phyloP scores from a whole-genome alignment of 768 basidiomycete species.

The Lactarius sp. region DNA sequence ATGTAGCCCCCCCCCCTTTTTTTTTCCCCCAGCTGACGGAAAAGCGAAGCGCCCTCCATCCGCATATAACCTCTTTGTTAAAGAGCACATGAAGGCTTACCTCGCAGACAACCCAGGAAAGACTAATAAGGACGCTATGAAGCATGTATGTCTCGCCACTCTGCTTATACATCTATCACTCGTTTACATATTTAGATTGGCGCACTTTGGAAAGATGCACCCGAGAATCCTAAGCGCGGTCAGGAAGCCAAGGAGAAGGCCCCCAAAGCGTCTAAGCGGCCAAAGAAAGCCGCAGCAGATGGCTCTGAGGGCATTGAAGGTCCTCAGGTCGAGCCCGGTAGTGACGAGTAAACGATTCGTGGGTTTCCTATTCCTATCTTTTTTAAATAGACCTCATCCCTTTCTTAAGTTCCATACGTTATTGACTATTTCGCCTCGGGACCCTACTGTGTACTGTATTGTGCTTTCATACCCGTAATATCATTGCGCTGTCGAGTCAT shows the following conservation, averaged over 20 bases:
- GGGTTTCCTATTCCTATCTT: background rate
- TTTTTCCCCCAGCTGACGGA: constrained; percentile 6
- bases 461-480: constrained; percentile 9
- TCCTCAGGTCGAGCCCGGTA: constrained; percentile 21
- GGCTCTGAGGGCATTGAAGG: constrained; percentile 7
- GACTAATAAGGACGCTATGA: constrained; percentile 52
- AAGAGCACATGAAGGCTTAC: constrained; percentile 53
- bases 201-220: constrained; percentile 50
- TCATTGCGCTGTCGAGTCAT: background rate
- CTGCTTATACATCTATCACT: background rate
- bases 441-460: constrained; percentile 8
- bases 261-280: constrained; percentile 35
- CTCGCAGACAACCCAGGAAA: constrained; percentile 47
- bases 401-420: background rate
- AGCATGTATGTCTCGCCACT: constrained; percentile 31
- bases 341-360: constrained; percentile 24
- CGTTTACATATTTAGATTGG: constrained; percentile 42
- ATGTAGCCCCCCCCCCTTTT: background rate
- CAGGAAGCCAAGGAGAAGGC: constrained; percentile 44
- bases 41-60: constrained; percentile 55
- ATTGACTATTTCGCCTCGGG: background rate
- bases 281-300: constrained; percentile 15
- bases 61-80: constrained; percentile 56
- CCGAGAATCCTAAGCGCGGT: constrained; percentile 62
- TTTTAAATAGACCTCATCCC: background rate